Conservation (phyloP, 2,329 filamentous ascomycete genomes). For the Pseudophaeomoniella oleicola region DNA sequence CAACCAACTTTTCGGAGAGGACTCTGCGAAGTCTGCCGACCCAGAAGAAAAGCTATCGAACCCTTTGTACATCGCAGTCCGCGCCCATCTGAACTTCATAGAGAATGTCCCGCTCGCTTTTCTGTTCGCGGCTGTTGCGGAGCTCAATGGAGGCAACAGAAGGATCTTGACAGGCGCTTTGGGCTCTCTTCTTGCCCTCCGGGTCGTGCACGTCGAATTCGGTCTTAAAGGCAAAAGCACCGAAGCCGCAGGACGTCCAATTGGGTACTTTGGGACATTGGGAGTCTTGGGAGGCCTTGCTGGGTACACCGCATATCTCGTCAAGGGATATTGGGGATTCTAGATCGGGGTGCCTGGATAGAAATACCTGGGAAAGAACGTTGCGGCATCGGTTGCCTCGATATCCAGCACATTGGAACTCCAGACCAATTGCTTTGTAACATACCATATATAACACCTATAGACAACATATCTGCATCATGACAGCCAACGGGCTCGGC, state of each 20-base stretch:
- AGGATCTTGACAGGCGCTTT: slow-evolving; percentile 22
- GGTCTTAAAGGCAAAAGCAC: slow-evolving; percentile 18
- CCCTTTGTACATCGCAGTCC: slow-evolving; percentile 20
- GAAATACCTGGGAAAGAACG: too few relatives aligned
- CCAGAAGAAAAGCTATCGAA: slow-evolving; percentile 14
- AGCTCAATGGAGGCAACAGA: slow-evolving; percentile 29
- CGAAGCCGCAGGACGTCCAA: slow-evolving; percentile 11
- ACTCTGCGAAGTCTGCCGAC: slow-evolving; percentile 5
- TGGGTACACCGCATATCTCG: slow-evolving; percentile 14
- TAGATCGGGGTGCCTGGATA: too few relatives aligned
- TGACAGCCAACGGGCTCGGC: too few relatives aligned
- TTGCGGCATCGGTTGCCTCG: too few relatives aligned
- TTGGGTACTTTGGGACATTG: slow-evolving; percentile 14
- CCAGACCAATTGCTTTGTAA: slow-evolving; percentile 1
- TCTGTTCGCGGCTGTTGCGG: slow-evolving; percentile 22
- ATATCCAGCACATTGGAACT: too few relatives aligned
- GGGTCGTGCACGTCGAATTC: slow-evolving; percentile 24
- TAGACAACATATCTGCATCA: too few relatives aligned
- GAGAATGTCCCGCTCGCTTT: slow-evolving; percentile 29
- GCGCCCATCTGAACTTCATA: slow-evolving; percentile 26
- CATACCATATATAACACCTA: neutral
- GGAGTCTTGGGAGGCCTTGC: slow-evolving; percentile 14
- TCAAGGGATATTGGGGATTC: slow-evolving; percentile 17
- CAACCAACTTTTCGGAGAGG: slow-evolving; percentile 15
- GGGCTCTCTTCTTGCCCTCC: slow-evolving; percentile 21